Evolutionary conservation across 129 eudicot species (phyloP), one percentile per base, ranked within the genome.

Genomic region (Rutidosis leptorrhynchoides): DNA sequence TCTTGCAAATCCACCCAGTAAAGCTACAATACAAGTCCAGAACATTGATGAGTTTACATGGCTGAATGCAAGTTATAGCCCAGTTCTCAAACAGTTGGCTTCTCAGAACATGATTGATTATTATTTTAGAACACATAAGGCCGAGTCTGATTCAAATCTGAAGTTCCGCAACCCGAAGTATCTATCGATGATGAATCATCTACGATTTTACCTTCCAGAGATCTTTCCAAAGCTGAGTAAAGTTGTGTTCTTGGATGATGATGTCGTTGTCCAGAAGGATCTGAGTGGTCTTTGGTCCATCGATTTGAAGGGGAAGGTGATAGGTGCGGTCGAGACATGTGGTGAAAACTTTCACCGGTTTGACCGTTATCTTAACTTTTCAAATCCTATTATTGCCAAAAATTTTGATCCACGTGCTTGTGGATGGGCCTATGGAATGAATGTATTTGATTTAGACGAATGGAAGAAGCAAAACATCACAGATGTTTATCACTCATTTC

Each of bases 391-490:
- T 7, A 93, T 93, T 20, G 84, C 99, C 6, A 84, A 82, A 43
- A 89, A 22, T 4, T 93, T 93, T 71, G 93, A 88, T 61, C 99
- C 96, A 0, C 96, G 78, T 14, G 96, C 99, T 24, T 93, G 99
- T 79, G 99, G 99, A 57, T 93, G 99, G 99, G 99, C 99, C 1
- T 93, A 80, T 73, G 99, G 99, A 58, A 93, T 93, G 99, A 93
- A 93, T 65, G 65, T 93, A 51, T 80, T 93, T 62, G 95, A 93
- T 79, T 73, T 93, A 75, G 71, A 80, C 28, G 83, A 93, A 78
- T 93, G 99, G 99, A 89, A 78, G 81, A 84, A 80, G 77, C 95
- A 93, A 77, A 89, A 89, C 75, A 89, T 93, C 64, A 93, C 99
- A 1, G 90, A 84, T 19, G 92, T 93, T 43, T 93, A 93, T 83